Evolutionary conservation across 2,329 filamentous ascomycete species (phyloP).

Genomic region (Pseudogymnoascus sp.): DNA sequence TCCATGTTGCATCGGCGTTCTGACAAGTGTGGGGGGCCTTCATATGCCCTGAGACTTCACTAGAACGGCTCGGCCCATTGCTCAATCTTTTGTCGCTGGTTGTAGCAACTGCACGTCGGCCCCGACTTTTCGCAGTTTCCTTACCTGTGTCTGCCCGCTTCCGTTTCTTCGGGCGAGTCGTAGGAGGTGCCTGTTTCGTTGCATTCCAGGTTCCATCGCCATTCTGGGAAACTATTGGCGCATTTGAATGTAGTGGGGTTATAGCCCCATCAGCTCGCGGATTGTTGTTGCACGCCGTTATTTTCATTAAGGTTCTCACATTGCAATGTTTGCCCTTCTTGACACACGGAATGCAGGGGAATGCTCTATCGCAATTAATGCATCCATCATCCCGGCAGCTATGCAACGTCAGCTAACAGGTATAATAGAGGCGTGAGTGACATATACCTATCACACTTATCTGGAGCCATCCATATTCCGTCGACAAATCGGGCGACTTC

Average conservation of each 20-base stretch:
- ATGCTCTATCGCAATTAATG: neutral
- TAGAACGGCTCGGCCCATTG: neutral
- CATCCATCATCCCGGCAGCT: neutral
- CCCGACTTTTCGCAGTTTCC: neutral
- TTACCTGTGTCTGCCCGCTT: neutral
- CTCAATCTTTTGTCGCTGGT: neutral
- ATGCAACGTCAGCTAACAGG: neutral
- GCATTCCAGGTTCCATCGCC: neutral
- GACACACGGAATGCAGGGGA: neutral
- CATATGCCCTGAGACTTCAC: neutral
- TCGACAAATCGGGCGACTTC: neutral
- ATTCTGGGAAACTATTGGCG: neutral
- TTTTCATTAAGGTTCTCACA: neutral
- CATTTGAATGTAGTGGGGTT: neutral
- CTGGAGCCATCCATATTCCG: constrained; percentile 9
- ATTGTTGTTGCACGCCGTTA: constrained; percentile 8
- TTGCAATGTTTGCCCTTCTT: neutral
- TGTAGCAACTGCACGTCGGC: neutral
- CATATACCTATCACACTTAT: constrained; percentile 8
- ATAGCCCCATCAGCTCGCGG: neutral
- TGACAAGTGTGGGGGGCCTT: neutral
- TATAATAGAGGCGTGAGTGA: neutral
- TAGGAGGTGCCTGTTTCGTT: neutral
- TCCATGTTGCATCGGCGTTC: neutral
- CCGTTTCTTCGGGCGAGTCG: neutral